Evolutionary conservation across 306 rosid genomes (phyloP).

Genomic region (Vicia faba): DNA sequence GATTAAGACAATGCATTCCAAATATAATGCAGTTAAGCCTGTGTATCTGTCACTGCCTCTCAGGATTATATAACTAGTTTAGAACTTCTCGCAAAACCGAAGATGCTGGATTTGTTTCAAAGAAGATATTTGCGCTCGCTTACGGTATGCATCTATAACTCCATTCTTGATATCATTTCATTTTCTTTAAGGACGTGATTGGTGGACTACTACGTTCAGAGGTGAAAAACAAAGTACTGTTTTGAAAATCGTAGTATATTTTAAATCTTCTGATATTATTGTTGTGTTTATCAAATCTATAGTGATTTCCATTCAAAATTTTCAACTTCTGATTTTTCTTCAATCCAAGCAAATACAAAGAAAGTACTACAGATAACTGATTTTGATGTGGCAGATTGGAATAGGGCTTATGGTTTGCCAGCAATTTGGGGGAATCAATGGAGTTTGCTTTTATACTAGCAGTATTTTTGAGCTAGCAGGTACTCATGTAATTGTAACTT

Average conservation of each 20-base stretch:
- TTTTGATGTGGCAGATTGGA: conserved; percentile 61
- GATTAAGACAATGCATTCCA: neutral
- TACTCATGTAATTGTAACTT: conserved; percentile 30
- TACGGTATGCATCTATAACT: conserved; percentile 47
- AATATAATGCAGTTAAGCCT: neutral
- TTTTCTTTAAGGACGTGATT: too few species aligned
- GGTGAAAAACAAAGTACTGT: too few species aligned
- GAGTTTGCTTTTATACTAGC: conserved; percentile 72
- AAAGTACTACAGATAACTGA: too few species aligned
- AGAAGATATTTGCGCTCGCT: conserved; percentile 74
- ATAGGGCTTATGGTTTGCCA: conserved; percentile 89
- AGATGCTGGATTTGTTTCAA: conserved; percentile 71
- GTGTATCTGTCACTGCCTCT: conserved; percentile 2
- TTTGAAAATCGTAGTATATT: too few species aligned
- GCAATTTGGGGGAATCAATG: conserved; percentile 93
- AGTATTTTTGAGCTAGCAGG: conserved; percentile 85
- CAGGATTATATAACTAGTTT: conserved; percentile 77
- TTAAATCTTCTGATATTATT: too few species aligned
- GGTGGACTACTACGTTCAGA: too few species aligned
- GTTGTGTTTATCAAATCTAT: too few species aligned
- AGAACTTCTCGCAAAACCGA: conserved; percentile 74
- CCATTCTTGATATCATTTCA: neutral
- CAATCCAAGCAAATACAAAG: too few species aligned
- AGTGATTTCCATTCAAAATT: too few species aligned
- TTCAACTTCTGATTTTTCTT: neutral